These are phyloP conservation scores for Heritiera littoralis DNA, from an alignment of 345 rosid genomes.

Conservation along the genomic window DNA sequence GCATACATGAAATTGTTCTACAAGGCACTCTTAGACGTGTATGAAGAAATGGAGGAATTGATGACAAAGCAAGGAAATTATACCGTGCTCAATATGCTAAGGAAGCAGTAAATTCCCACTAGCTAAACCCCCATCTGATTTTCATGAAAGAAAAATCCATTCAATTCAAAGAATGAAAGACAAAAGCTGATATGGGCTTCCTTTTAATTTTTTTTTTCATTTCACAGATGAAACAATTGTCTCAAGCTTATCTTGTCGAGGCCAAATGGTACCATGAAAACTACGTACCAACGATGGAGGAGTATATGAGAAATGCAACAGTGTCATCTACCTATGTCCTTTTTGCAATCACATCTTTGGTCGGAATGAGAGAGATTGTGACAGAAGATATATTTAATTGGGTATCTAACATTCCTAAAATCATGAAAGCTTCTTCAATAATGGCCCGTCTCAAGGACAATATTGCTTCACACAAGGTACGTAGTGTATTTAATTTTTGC, in stretches of 20 bases:
- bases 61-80: too few relatives aligned
- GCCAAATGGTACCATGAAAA: slow-evolving; percentile 31
- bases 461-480: slow-evolving; percentile 20
- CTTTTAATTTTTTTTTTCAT: too few relatives aligned
- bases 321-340: slow-evolving; percentile 8
- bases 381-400: slow-evolving; percentile 27
- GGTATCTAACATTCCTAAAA: slow-evolving; percentile 16
- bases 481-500: background rate
- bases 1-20: too few relatives aligned
- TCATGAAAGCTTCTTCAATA: slow-evolving; percentile 8
- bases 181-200: too few relatives aligned
- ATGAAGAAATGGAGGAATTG: too few relatives aligned
- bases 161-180: too few relatives aligned
- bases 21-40: too few relatives aligned
- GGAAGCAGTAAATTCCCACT: too few relatives aligned
- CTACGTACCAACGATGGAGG: slow-evolving; percentile 28
- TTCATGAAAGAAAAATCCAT: too few relatives aligned
- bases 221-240: too few relatives aligned
- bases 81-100: too few relatives aligned
- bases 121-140: too few relatives aligned
- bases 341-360: slow-evolving; percentile 15
- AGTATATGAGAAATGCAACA: slow-evolving; percentile 28
- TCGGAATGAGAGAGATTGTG: slow-evolving; percentile 32
- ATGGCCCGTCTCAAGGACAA: slow-evolving; percentile 33
- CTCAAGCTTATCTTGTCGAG: slow-evolving; percentile 23